phyloP scores from a whole-genome alignment of 2,329 filamentous ascomycete species.

The Exophiala spinifera region DNA sequence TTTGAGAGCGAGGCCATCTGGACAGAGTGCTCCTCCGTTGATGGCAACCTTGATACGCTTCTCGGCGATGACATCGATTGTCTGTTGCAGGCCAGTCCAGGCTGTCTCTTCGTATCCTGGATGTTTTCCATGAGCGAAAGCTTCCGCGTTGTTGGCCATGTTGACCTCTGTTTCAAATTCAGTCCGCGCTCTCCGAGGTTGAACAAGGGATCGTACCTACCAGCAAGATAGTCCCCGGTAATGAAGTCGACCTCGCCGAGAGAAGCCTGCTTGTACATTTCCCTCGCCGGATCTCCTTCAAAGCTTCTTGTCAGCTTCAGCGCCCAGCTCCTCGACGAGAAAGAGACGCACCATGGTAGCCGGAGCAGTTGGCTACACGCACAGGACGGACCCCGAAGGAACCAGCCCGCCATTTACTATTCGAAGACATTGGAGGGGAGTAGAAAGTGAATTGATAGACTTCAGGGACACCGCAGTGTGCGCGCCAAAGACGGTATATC shows the following conservation, averaged over 20 bases:
- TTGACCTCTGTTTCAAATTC: slow-evolving; percentile 35
- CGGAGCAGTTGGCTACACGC: slow-evolving; percentile 37
- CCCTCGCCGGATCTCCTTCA: slow-evolving; percentile 32
- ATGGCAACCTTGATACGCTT: slow-evolving; percentile 55
- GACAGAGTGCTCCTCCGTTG: slow-evolving; percentile 58
- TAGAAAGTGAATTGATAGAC: background rate
- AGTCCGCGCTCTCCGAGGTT: no score
- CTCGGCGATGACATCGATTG: slow-evolving; percentile 45
- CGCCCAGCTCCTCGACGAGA: no score
- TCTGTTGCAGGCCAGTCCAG: slow-evolving; percentile 48
- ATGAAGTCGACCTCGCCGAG: slow-evolving; percentile 49
- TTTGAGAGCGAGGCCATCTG: slow-evolving; percentile 50
- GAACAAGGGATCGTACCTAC: no score
- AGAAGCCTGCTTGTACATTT: slow-evolving; percentile 38
- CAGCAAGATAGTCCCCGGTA: slow-evolving; percentile 52
- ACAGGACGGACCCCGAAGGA: slow-evolving; percentile 27
- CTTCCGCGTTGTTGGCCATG: slow-evolving; percentile 46
- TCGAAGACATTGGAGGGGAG: background rate
- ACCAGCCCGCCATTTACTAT: slow-evolving; percentile 24
- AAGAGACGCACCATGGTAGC: slow-evolving; percentile 29
- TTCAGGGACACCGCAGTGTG: no score
- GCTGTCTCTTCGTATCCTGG: slow-evolving; percentile 47
- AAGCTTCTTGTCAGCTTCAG: no score
- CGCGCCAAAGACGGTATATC: no score
- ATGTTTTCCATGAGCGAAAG: slow-evolving; percentile 41